phyloP scores from a whole-genome alignment of 2,329 filamentous ascomycete species.

The Colletotrichum gloeosporioides region DNA sequence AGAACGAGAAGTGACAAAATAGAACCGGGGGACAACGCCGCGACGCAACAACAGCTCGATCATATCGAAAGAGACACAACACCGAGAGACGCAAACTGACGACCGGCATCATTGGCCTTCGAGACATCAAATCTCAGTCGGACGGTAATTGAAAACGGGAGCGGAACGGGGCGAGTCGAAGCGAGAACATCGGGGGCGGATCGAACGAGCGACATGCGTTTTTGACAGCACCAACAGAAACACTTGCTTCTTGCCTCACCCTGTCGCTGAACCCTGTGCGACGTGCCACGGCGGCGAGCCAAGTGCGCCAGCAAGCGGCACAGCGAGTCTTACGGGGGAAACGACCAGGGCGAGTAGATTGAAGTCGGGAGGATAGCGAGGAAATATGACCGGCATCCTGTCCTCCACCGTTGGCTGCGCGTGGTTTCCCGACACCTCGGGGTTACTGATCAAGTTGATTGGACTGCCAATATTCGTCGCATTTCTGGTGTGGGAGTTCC shows the following conservation, averaged over 20 bases:
- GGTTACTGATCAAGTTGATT: neutral
- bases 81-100: neutral
- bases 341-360: neutral
- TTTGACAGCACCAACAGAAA: neutral
- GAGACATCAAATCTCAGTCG: neutral
- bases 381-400: neutral
- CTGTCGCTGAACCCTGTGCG: neutral
- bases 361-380: neutral
- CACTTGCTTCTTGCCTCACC: neutral
- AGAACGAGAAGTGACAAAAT: slow-evolving; percentile 1
- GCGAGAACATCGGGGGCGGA: neutral
- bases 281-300: neutral
- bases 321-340: neutral
- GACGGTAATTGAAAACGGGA: neutral
- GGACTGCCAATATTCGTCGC: neutral
- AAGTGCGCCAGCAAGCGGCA: neutral
- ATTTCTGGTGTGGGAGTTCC: slow-evolving; percentile 19
- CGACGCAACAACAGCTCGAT: neutral
- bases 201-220: neutral
- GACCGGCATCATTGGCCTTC: neutral
- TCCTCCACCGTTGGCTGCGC: neutral
- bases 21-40: neutral
- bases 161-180: neutral
- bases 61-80: neutral
- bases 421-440: neutral